Evolutionary conservation across 345 rosid genomes (phyloP).

Genomic region (Arabidopsis suecica): DNA sequence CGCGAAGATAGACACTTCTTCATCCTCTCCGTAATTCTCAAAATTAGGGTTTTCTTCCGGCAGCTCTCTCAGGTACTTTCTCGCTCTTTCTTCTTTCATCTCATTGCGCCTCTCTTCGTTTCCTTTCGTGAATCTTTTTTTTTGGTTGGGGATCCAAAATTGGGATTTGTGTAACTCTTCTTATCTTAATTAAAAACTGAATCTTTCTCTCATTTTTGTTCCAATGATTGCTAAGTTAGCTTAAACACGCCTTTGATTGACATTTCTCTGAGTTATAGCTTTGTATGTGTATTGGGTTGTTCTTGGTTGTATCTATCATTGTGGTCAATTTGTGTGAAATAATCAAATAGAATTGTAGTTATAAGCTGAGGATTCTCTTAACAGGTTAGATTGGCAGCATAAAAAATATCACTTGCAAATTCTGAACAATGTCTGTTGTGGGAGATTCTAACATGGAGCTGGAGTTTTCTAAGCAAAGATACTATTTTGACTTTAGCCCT

Average conservation of each 20-base stretch:
- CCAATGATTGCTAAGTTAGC: neutral
- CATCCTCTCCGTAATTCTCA: constrained; percentile 16
- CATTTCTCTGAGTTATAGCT: constrained; percentile 2
- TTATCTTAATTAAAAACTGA: neutral
- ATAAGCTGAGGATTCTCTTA: constrained; percentile 48
- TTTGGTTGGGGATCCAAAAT: neutral
- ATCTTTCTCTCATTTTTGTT: neutral
- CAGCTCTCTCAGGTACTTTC: constrained; percentile 38
- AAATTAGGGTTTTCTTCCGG: constrained; percentile 45
- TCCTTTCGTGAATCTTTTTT: constrained; percentile 9
- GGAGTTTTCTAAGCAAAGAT: constrained; percentile 37
- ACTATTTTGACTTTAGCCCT: constrained; percentile 6
- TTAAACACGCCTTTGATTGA: neutral
- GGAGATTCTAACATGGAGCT: constrained; percentile 46
- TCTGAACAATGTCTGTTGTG: constrained; percentile 45
- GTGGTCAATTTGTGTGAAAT: neutral
- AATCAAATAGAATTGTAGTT: constrained; percentile 34
- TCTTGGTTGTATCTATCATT: neutral
- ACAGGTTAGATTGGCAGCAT: constrained; percentile 48
- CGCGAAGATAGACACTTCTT: constrained; percentile 12
- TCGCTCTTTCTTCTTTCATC: constrained; percentile 2
- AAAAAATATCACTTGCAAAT: constrained; percentile 35
- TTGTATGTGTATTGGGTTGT: neutral
- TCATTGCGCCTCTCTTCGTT: constrained; percentile 24
- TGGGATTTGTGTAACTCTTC: constrained; percentile 27